Evolutionary conservation across 495 filamentous ascomycete species (phyloP).

Genomic region (Parmelia sp.): DNA sequence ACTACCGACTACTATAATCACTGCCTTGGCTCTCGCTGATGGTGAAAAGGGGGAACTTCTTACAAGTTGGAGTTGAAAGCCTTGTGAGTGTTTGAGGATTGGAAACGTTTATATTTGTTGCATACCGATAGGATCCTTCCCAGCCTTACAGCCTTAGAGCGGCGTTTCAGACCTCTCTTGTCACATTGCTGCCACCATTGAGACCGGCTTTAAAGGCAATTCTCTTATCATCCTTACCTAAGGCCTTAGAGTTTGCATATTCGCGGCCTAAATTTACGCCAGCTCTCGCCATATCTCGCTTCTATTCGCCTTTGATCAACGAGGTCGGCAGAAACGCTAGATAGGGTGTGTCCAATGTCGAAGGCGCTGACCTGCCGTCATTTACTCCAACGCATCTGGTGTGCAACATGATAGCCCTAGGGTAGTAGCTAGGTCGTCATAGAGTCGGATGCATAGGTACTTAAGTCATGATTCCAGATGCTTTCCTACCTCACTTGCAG

Average conservation of each 20-base stretch:
- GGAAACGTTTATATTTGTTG: background rate
- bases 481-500: slow-evolving; percentile 52
- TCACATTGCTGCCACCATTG: slow-evolving; percentile 58
- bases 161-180: slow-evolving; percentile 45
- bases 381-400: slow-evolving; percentile 55
- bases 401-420: slow-evolving; percentile 55
- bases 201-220: slow-evolving; percentile 38
- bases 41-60: background rate
- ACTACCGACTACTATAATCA: too few relatives aligned
- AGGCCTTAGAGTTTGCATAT: slow-evolving; percentile 60
- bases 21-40: background rate
- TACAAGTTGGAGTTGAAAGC: background rate
- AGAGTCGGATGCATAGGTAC: slow-evolving; percentile 52
- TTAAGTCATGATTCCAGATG: slow-evolving; percentile 65
- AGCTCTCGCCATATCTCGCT: slow-evolving; percentile 48
- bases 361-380: slow-evolving; percentile 48
- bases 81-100: background rate
- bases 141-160: slow-evolving; percentile 35
- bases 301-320: slow-evolving; percentile 61
- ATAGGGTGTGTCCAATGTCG: slow-evolving; percentile 48
- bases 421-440: slow-evolving; percentile 53
- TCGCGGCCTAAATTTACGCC: slow-evolving; percentile 62
- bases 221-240: slow-evolving; percentile 59
- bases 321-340: slow-evolving; percentile 58
- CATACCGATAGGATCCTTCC: background rate